These are phyloP conservation scores for Podaxis mareebaensis DNA, from an alignment of 768 basidiomycete genomes.

Conservation along the genomic window DNA sequence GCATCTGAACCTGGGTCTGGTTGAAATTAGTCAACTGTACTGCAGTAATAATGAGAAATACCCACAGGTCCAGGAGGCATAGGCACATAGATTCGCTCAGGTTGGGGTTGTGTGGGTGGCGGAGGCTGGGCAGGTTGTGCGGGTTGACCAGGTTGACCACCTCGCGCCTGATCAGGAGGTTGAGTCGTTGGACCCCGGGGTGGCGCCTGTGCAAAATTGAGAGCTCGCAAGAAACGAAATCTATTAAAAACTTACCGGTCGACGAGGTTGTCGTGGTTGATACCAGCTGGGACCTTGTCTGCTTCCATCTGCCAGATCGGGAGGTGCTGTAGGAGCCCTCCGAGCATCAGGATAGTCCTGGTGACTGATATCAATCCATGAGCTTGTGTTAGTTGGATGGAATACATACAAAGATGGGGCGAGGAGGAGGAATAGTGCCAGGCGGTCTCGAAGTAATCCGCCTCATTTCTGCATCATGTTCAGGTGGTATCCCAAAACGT, in stretches of 20 bases:
- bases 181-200: background rate
- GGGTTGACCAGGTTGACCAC: background rate
- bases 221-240: background rate
- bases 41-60: constrained; percentile 25
- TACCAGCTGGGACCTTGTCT: constrained; percentile 32
- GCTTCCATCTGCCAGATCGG: constrained; percentile 21
- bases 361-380: background rate
- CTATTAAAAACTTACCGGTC: background rate
- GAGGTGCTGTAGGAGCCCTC: constrained; percentile 27
- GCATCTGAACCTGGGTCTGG: constrained; percentile 63
- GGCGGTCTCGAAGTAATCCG: background rate
- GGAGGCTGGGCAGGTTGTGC: constrained; percentile 21
- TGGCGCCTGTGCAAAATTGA: background rate
- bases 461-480: constrained; percentile 6
- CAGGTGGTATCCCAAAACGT: background rate
- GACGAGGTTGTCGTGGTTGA: constrained; percentile 15
- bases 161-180: background rate
- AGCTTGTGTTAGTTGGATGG: background rate
- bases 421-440: background rate
- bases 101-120: constrained; percentile 22
- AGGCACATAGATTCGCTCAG: constrained; percentile 36
- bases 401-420: background rate
- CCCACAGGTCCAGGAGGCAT: constrained; percentile 47
- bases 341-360: background rate
- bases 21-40: constrained; percentile 9